Percentiles rank a stretch among this genome's conserved stretches.
These are phyloP conservation scores for Umbelopsis sp. DNA, from an alignment of 371 early-diverging fungal genomes.

Conservation along the genomic window DNA sequence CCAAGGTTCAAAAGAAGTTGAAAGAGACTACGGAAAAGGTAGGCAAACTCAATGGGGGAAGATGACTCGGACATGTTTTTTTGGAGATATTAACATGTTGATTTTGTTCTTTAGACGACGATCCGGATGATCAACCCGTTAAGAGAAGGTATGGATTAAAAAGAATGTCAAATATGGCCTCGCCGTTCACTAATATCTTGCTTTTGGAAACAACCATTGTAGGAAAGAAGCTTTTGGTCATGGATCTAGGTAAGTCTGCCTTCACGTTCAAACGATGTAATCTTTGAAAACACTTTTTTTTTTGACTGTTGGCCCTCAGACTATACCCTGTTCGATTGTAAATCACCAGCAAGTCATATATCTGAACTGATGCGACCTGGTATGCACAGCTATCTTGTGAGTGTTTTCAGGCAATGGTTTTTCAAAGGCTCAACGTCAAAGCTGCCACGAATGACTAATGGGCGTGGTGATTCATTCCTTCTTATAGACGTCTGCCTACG, in stretches of 20 bases:
- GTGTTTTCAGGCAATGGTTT: not conserved
- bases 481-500: slow-evolving; percentile 45
- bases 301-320: slow-evolving; percentile 27
- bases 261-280: no score
- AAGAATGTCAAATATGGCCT: not conserved
- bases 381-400: slow-evolving; percentile 57
- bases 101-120: slow-evolving; percentile 33
- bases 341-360: slow-evolving; percentile 48
- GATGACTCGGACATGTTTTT: no score
- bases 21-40: slow-evolving; percentile 36
- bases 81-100: not conserved
- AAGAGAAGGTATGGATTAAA: slow-evolving; percentile 31
- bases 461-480: not conserved
- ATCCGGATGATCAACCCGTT: slow-evolving; percentile 55
- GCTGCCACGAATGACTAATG: not conserved
- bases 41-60: not conserved
- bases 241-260: slow-evolving; percentile 46
- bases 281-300: not conserved
- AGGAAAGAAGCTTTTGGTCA: slow-evolving; percentile 59
- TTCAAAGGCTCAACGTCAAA: no score
- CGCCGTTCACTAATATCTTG: not conserved
- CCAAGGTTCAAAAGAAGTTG: slow-evolving; percentile 38
- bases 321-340: slow-evolving; percentile 67
- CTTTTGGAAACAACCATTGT: not conserved
- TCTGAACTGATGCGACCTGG: slow-evolving; percentile 62